These are phyloP conservation scores for Chlorella sp. DNA, from an alignment of 139 green algal species.

Conservation along the genomic window DNA sequence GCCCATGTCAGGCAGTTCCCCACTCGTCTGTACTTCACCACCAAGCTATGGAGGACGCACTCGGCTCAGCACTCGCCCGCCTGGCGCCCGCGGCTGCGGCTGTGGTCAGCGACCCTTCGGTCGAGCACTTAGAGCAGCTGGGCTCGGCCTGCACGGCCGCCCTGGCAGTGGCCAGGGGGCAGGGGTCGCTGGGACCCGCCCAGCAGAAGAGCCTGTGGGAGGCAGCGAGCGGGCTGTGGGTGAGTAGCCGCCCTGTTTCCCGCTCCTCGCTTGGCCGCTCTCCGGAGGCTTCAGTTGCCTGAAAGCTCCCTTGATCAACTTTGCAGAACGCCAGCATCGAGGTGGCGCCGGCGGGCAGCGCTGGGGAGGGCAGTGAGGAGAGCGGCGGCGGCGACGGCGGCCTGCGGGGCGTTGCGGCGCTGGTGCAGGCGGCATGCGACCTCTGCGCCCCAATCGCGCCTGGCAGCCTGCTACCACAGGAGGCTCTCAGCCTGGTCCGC, in stretches of 20 bases:
- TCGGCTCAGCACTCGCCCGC: neutral
- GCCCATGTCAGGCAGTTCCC: neutral
- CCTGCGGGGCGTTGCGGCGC: neutral
- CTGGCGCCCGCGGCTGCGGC: neutral
- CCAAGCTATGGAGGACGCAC: constrained; percentile 1
- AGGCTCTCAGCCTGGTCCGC: neutral
- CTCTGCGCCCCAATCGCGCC: neutral
- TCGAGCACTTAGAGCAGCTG: constrained; percentile 7
- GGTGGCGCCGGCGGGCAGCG: neutral
- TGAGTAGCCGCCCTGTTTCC: constrained; percentile 7
- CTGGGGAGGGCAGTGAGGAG: neutral
- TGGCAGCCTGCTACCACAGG: neutral
- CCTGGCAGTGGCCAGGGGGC: neutral
- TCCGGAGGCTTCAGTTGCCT: neutral
- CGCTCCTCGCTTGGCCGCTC: neutral
- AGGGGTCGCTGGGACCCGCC: neutral
- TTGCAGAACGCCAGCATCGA: constrained; percentile 28
- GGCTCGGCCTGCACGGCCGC: neutral
- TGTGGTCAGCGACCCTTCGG: neutral
- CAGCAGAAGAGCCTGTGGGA: constrained; percentile 20
- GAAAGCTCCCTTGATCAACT: neutral
- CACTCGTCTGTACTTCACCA: neutral
- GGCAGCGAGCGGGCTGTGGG: constrained; percentile 11
- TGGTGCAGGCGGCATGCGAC: constrained; percentile 24
- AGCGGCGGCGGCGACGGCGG: neutral